Conservation (phyloP, 2,329 filamentous ascomycete genomes). For the Colletotrichum falcatum region DNA sequence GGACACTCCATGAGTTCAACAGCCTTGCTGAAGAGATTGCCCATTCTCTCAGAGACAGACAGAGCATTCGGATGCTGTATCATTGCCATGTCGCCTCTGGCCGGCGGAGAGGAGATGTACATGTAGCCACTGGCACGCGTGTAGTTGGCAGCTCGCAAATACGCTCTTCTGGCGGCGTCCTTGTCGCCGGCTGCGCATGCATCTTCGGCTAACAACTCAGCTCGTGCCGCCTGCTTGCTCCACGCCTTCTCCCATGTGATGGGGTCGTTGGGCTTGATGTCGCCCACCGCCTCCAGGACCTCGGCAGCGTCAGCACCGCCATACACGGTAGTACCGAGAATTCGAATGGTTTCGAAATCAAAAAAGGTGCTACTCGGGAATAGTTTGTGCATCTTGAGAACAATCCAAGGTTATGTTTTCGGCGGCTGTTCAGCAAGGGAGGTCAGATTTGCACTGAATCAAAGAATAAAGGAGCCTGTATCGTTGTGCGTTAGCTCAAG, state of each 20-base stretch:
- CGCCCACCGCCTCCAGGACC: too few relatives aligned
- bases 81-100: neutral
- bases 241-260: slow-evolving; percentile 58
- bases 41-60: slow-evolving; percentile 46
- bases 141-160: slow-evolving; percentile 57
- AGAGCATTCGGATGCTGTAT: slow-evolving; percentile 13
- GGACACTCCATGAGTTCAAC: slow-evolving; percentile 46
- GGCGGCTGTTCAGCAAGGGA: too few relatives aligned
- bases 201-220: slow-evolving; percentile 51
- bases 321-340: too few relatives aligned
- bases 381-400: too few relatives aligned
- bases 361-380: too few relatives aligned
- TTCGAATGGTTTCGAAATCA: too few relatives aligned
- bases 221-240: slow-evolving; percentile 46
- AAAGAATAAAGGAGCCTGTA: too few relatives aligned
- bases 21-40: slow-evolving; percentile 46
- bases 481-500: too few relatives aligned
- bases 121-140: slow-evolving; percentile 53
- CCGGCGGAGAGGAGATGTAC: slow-evolving; percentile 7
- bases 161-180: slow-evolving; percentile 50
- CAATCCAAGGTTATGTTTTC: too few relatives aligned
- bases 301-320: too few relatives aligned
- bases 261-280: too few relatives aligned
- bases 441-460: too few relatives aligned
- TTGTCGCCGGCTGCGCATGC: slow-evolving; percentile 47